These are phyloP conservation scores for Letharia lupina DNA, from an alignment of 495 filamentous ascomycete genomes.

Conservation along the genomic window DNA sequence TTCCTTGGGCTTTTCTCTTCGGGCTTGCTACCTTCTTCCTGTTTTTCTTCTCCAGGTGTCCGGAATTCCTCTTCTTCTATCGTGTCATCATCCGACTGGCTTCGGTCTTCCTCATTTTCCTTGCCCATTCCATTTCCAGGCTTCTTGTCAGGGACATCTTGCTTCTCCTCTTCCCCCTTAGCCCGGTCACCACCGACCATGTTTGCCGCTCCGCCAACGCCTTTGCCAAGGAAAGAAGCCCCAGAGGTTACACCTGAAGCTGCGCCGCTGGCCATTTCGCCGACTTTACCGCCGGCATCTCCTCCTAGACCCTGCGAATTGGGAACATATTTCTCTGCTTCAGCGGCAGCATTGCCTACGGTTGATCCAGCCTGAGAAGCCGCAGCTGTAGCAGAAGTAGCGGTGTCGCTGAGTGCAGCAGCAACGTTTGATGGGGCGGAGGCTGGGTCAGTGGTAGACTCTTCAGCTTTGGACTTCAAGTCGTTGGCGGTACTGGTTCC, in stretches of 20 bases:
- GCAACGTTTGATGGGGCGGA: neutral
- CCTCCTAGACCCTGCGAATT: slow-evolving; percentile 4
- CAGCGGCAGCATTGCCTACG: neutral
- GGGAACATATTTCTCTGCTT: slow-evolving; percentile 5
- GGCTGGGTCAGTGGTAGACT: slow-evolving; percentile 1
- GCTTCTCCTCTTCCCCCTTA: neutral
- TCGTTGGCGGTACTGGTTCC: slow-evolving; percentile 3
- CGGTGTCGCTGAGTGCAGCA: neutral
- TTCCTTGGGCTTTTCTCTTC: neutral
- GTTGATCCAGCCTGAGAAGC: slow-evolving; percentile 1
- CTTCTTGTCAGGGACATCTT: neutral
- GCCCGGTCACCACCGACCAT: neutral
- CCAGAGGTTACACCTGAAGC: slow-evolving; percentile 5
- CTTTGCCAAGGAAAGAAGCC: neutral
- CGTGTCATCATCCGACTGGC: neutral
- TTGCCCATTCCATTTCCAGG: neutral
- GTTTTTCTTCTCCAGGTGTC: neutral
- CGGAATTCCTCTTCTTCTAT: neutral
- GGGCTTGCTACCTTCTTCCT: neutral
- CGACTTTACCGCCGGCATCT: slow-evolving; percentile 2
- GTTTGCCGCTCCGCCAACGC: slow-evolving; percentile 1
- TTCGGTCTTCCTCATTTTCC: neutral
- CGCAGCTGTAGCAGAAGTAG: neutral
- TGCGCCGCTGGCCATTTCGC: slow-evolving; percentile 7
- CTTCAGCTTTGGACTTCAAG: slow-evolving; percentile 9